A percentile compares a stretch with the other conserved stretches of the same genome.
phyloP scores from a whole-genome alignment of 2,329 filamentous ascomycete genomes.

The Fusarium sulawesiense region DNA sequence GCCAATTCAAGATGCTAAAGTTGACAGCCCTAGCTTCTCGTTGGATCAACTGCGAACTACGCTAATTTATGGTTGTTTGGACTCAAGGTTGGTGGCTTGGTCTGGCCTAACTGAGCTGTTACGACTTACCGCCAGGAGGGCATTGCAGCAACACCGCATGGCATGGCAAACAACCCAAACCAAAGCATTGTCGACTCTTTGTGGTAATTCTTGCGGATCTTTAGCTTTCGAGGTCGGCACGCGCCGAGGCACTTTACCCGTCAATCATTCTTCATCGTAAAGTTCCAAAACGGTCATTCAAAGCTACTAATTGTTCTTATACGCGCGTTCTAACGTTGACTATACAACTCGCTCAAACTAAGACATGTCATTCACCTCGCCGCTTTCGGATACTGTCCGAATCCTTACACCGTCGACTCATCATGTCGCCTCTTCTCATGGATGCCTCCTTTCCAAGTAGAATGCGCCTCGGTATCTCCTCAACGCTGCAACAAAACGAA shows the following conservation, averaged over 20 bases:
- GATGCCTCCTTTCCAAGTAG: not conserved
- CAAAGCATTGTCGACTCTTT: slow-evolving; percentile 14
- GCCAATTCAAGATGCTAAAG: slow-evolving; percentile 1
- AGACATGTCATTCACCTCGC: slow-evolving; percentile 1
- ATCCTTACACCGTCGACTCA: slow-evolving; percentile 17
- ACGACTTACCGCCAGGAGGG: not conserved
- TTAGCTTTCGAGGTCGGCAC: slow-evolving; percentile 11
- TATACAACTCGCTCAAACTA: not conserved
- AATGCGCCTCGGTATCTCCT: slow-evolving; percentile 39
- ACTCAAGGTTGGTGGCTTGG: slow-evolving; percentile 1
- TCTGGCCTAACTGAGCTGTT: slow-evolving; percentile 15
- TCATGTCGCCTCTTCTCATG: slow-evolving; percentile 7
- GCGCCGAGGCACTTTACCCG: slow-evolving; percentile 8
- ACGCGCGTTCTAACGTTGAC: not conserved
- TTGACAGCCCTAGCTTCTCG: not conserved
- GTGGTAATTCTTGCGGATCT: slow-evolving; percentile 18
- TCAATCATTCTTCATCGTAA: not conserved
- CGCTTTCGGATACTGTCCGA: slow-evolving; percentile 40
- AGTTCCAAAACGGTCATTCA: slow-evolving; percentile 10
- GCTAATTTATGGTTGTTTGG: slow-evolving; percentile 40
- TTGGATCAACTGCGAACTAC: slow-evolving; percentile 13
- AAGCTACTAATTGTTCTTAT: slow-evolving; percentile 8
- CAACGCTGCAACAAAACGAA: slow-evolving; percentile 1
- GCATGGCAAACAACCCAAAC: slow-evolving; percentile 6
- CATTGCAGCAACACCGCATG: slow-evolving; percentile 14